Percentiles rank a stretch among this genome's conserved stretches.
These are phyloP conservation scores for Fistulinella staudtii DNA, from an alignment of 1,284 basidiomycete genomes.

Conservation along the genomic window DNA sequence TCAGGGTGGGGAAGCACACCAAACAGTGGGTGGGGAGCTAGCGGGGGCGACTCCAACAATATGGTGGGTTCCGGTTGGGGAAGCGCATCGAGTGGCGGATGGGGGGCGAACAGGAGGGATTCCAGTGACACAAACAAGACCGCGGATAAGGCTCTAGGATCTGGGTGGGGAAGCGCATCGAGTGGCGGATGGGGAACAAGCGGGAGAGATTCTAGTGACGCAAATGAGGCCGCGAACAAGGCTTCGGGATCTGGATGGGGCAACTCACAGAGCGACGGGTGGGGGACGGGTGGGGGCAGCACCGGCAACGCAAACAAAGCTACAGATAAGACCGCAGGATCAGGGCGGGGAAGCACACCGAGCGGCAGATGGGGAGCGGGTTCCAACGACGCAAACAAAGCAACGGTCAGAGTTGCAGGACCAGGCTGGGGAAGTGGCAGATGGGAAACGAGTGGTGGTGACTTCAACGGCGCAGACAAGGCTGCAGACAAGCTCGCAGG, in stretches of 20 bases:
- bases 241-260: conserved; percentile 8
- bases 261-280: neutral
- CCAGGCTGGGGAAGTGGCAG: conserved; percentile 4
- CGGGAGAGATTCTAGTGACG: neutral
- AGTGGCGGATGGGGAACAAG: too few relatives aligned
- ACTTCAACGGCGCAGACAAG: neutral
- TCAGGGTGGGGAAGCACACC: neutral
- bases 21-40: neutral
- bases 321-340: too few relatives aligned
- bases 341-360: too few relatives aligned
- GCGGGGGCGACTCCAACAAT: too few relatives aligned
- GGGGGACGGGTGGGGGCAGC: too few relatives aligned
- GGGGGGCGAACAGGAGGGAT: too few relatives aligned
- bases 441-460: too few relatives aligned
- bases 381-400: neutral
- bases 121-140: too few relatives aligned
- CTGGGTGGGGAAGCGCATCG: too few relatives aligned
- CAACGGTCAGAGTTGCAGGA: conserved; percentile 1
- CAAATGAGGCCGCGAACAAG: neutral
- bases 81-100: too few relatives aligned
- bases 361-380: neutral
- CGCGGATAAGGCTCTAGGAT: neutral
- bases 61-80: too few relatives aligned
- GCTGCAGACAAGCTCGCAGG: conserved; percentile 1
- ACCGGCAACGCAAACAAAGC: too few relatives aligned